Conservation (phyloP, 306 rosid genomes). For the Quercus robur region DNA sequence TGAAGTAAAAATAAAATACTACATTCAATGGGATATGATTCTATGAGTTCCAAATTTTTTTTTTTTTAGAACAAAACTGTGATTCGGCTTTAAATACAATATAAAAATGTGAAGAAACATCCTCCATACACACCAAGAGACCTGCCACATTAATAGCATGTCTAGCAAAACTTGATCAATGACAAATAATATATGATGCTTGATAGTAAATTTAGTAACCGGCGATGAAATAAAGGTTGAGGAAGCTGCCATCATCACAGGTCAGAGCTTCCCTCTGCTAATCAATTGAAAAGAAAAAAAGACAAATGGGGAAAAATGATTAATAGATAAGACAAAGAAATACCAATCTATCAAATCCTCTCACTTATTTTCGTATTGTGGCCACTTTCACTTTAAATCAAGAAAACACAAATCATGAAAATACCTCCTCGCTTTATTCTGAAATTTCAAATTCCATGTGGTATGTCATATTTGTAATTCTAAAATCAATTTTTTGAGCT, state of each 20-base stretch:
- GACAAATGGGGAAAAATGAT: neutral
- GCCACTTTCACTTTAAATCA: neutral
- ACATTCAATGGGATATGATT: no score
- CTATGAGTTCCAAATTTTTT: no score
- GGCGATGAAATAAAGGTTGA: neutral
- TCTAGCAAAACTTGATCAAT: neutral
- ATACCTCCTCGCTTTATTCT: conserved; percentile 22
- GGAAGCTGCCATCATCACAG: neutral
- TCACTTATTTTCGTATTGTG: neutral
- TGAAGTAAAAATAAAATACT: neutral
- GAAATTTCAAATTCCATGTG: conserved; percentile 7
- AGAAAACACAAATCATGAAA: conserved; percentile 4
- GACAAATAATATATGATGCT: neutral
- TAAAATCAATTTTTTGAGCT: conserved; percentile 7
- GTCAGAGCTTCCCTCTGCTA: neutral
- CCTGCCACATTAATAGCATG: neutral
- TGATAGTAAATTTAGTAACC: neutral
- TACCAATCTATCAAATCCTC: neutral
- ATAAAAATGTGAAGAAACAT: no score
- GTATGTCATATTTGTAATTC: conserved; percentile 8
- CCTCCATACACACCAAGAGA: no score
- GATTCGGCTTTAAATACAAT: no score
- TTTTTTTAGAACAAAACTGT: no score
- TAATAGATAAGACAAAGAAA: neutral
- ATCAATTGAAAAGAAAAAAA: neutral